Evolutionary conservation across 257 asterid genomes (phyloP).

Genomic region (Lycium ferocissimum): DNA sequence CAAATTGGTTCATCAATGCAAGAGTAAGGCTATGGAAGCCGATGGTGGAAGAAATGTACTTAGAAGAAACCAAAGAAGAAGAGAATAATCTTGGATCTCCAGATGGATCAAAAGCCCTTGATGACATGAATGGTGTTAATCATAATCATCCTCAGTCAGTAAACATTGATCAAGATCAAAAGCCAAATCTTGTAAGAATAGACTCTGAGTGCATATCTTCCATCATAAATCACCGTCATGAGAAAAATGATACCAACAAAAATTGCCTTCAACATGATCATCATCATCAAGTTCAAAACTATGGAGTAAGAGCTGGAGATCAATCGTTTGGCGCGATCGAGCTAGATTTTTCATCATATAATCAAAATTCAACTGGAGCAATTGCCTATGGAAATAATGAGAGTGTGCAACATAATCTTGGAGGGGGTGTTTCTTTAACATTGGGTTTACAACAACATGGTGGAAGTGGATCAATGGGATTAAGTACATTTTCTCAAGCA

Average conservation of each 20-base stretch:
- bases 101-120: constrained; percentile 36
- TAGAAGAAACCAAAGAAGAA: constrained; percentile 73
- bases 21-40: constrained; percentile 98
- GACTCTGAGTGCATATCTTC: constrained; percentile 88
- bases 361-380: constrained; percentile 39
- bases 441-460: constrained; percentile 76
- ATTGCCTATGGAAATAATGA: constrained; percentile 29
- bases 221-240: constrained; percentile 52
- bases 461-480: constrained; percentile 53
- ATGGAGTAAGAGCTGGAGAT: constrained; percentile 41
- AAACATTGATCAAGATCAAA: constrained; percentile 49
- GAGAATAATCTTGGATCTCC: constrained; percentile 42
- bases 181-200: constrained; percentile 69
- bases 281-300: constrained; percentile 32
- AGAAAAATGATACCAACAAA: constrained; percentile 42
- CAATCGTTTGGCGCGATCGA: constrained; percentile 58
- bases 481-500: constrained; percentile 52
- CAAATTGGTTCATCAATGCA: constrained; percentile 96
- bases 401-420: constrained; percentile 27
- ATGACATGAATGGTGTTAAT: constrained; percentile 29
- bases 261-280: constrained; percentile 42
- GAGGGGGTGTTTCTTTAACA: constrained; percentile 76
- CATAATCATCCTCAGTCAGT: constrained; percentile 37
- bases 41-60: constrained; percentile 98
- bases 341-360: constrained; percentile 64